Percentiles rank a stretch among this genome's conserved stretches.
These are phyloP conservation scores for Ustilago vetiveriae DNA, from an alignment of 1,284 basidiomycete species.

Conservation along the genomic window DNA sequence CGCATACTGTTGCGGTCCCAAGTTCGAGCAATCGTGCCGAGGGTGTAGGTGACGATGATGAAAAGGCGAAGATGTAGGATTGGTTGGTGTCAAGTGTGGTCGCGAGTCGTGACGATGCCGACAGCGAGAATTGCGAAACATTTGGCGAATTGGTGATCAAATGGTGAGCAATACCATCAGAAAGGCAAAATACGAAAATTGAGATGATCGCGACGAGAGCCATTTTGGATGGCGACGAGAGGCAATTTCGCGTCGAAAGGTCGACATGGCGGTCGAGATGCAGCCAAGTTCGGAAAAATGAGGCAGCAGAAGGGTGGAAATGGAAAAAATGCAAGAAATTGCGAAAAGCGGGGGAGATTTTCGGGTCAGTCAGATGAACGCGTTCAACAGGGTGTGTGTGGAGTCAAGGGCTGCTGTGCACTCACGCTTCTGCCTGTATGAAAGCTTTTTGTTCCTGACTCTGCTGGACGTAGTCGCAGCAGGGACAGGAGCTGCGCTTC, in stretches of 20 bases:
- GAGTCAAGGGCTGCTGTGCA: too few relatives aligned
- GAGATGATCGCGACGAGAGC: slow-evolving; percentile 23
- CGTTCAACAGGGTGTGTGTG: not conserved
- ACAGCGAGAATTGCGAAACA: not conserved
- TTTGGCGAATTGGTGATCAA: not conserved
- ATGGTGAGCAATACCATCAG: slow-evolving; percentile 17
- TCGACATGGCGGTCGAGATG: not conserved
- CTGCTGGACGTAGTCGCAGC: slow-evolving; percentile 57
- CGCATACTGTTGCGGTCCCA: slow-evolving; percentile 41
- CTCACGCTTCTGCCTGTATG: slow-evolving; percentile 59
- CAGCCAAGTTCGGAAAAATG: too few relatives aligned
- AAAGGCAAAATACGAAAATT: slow-evolving; percentile 7
- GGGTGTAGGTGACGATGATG: slow-evolving; percentile 1
- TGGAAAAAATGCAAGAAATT: too few relatives aligned
- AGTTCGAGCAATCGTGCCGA: not conserved
- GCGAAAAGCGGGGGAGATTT: slow-evolving; percentile 3
- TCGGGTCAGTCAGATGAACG: slow-evolving; percentile 14
- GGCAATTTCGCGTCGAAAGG: slow-evolving; percentile 1
- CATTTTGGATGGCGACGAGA: slow-evolving; percentile 14
- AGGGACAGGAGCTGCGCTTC: slow-evolving; percentile 48
- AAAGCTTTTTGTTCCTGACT: slow-evolving; percentile 62
- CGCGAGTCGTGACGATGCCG: not conserved
- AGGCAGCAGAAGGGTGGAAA: slow-evolving; percentile 15
- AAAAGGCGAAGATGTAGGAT: too few relatives aligned
- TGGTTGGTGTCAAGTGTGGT: not conserved